These are phyloP conservation scores for Mycosphaerelloides madeirae DNA, from an alignment of 2,329 filamentous ascomycete species.

Conservation along the genomic window DNA sequence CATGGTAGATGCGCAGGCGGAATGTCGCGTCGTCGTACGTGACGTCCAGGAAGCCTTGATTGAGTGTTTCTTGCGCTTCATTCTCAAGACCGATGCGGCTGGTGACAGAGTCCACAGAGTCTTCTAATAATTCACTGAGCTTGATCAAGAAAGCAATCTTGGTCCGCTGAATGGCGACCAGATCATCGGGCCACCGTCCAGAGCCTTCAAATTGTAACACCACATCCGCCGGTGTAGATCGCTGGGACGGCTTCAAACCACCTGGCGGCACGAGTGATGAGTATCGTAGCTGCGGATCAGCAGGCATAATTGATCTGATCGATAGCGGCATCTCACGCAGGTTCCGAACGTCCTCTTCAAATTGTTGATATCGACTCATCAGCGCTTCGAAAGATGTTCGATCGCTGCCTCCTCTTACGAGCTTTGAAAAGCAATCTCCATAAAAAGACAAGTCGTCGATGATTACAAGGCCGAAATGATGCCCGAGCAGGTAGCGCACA, in stretches of 20 bases:
- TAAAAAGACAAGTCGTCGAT: slow-evolving; percentile 43
- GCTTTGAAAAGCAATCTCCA: slow-evolving; percentile 43
- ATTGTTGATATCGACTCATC: slow-evolving; percentile 62
- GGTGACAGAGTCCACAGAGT: slow-evolving; percentile 55
- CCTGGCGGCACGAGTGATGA: slow-evolving; percentile 57
- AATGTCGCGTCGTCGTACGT: slow-evolving; percentile 71
- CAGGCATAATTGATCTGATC: slow-evolving; percentile 71
- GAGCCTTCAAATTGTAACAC: slow-evolving; percentile 91
- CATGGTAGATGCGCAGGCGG: slow-evolving; percentile 81
- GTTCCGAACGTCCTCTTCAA: slow-evolving; percentile 72
- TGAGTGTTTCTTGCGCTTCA: slow-evolving; percentile 61
- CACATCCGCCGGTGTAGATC: slow-evolving; percentile 63
- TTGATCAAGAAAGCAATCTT: slow-evolving; percentile 82
- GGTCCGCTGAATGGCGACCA: slow-evolving; percentile 84
- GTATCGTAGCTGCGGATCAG: slow-evolving; percentile 69
- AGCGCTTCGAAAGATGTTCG: slow-evolving; percentile 61
- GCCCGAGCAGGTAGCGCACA: slow-evolving; percentile 62
- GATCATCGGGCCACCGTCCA: slow-evolving; percentile 85
- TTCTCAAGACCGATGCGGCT: slow-evolving; percentile 80
- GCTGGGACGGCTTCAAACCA: slow-evolving; percentile 39
- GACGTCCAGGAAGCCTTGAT: slow-evolving; percentile 78
- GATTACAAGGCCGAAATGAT: slow-evolving; percentile 61
- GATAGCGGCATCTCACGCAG: slow-evolving; percentile 84
- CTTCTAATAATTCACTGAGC: slow-evolving; percentile 67
- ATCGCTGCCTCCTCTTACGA: slow-evolving; percentile 38